Conservation (phyloP, 306 rosid genomes). For the Crotalaria pallida region DNA sequence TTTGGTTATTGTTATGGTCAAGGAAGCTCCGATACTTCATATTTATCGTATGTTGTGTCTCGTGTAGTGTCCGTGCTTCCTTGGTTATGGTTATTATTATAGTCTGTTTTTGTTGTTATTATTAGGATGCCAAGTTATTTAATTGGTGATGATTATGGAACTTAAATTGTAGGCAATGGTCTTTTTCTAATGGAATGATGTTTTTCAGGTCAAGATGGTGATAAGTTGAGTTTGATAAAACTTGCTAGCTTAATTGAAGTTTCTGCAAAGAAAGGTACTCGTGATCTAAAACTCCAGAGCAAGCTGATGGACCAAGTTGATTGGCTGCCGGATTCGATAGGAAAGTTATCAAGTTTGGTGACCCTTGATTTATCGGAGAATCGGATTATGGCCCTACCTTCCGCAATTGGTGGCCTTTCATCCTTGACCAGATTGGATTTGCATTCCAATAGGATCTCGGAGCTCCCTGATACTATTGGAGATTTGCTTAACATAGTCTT, state of each 20-base stretch:
- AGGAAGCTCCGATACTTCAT: no score
- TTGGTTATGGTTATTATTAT: not conserved
- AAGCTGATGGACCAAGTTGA: conserved; percentile 76
- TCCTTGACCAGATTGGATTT: conserved; percentile 65
- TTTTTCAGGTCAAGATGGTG: conserved; percentile 71
- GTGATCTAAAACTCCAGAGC: conserved; percentile 53
- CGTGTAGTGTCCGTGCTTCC: no score
- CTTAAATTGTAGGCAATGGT: not conserved
- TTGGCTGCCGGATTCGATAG: conserved; percentile 84
- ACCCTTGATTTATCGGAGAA: conserved; percentile 84
- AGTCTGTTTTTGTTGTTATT: not conserved
- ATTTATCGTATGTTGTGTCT: no score
- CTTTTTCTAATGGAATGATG: conserved; percentile 17
- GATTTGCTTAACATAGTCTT: conserved; percentile 53
- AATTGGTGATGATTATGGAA: not conserved
- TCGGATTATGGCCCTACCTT: conserved; percentile 58
- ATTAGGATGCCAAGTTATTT: not conserved
- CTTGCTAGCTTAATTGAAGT: conserved; percentile 77
- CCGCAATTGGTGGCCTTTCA: conserved; percentile 69
- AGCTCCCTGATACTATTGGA: conserved; percentile 64
- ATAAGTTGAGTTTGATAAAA: conserved; percentile 69
- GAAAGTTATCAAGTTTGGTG: conserved; percentile 66
- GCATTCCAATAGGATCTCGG: conserved; percentile 58
- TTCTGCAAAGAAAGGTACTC: conserved; percentile 64
- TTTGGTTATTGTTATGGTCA: not conserved